Percentiles rank a stretch among this genome's conserved stretches.
Conservation (phyloP, 1,139 yeast species). For the Diutina ranongensis region DNA sequence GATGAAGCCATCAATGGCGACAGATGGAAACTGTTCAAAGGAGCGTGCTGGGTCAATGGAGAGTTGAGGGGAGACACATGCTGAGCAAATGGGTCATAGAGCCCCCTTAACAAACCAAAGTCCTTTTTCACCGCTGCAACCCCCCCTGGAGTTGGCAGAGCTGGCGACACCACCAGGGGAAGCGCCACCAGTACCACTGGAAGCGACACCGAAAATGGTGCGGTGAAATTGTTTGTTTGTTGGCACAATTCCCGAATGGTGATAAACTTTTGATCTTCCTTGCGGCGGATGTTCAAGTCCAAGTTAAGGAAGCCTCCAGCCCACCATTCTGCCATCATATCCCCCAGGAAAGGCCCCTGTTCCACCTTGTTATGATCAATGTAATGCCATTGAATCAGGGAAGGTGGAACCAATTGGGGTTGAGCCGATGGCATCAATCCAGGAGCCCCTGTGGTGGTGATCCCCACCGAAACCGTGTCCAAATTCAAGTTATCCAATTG, state of each 20-base stretch:
- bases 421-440: background rate
- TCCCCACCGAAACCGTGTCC: background rate
- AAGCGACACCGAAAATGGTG: slow-evolving; percentile 48
- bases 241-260: slow-evolving; percentile 37
- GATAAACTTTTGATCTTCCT: slow-evolving; percentile 28
- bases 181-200: background rate
- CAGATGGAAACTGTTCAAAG: background rate
- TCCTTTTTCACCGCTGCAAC: background rate
- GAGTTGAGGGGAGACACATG: background rate
- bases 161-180: background rate
- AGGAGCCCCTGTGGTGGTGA: background rate
- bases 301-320: slow-evolving; percentile 47
- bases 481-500: background rate
- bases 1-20: background rate
- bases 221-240: slow-evolving; percentile 34
- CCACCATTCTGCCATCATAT: slow-evolving; percentile 73
- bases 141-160: background rate
- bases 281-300: slow-evolving; percentile 47
- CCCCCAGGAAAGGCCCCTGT: slow-evolving; percentile 75
- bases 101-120: background rate
- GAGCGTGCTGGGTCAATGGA: background rate
- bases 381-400: slow-evolving; percentile 55
- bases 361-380: slow-evolving; percentile 58
- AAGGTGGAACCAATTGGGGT: slow-evolving; percentile 17
- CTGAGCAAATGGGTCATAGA: slow-evolving; percentile 3